phyloP scores from a whole-genome alignment of 2,329 filamentous ascomycete species.

The Zymoseptoria passerinii region DNA sequence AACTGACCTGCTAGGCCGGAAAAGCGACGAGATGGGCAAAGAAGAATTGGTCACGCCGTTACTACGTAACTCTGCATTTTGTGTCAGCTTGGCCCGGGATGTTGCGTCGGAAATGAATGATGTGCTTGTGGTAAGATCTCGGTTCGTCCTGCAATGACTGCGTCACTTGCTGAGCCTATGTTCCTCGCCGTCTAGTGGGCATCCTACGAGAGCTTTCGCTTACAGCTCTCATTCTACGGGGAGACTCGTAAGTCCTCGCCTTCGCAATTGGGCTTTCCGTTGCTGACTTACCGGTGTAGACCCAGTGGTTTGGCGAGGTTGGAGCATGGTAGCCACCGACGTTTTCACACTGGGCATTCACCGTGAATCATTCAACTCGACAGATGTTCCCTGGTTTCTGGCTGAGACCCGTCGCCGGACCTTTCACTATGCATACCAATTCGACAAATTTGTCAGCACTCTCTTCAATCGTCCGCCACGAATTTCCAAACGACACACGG shows the following conservation, averaged over 20 bases:
- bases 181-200: not conserved
- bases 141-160: too few species aligned
- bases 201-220: conserved; percentile 3
- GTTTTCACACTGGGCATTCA: conserved; percentile 46
- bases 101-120: conserved; percentile 9
- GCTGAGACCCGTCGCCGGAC: conserved; percentile 13
- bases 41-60: conserved; percentile 9
- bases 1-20: conserved; percentile 6
- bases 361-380: conserved; percentile 12
- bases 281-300: not conserved
- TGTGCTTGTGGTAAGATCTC: conserved; percentile 3
- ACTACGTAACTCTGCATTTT: conserved; percentile 5
- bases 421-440: conserved; percentile 7
- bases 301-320: conserved; percentile 6
- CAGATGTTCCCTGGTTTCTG: conserved; percentile 14
- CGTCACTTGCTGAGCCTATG: too few species aligned
- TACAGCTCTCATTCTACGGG: conserved; percentile 4
- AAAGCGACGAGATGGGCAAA: conserved; percentile 1
- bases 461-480: conserved; percentile 16
- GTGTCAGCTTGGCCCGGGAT: conserved; percentile 9
- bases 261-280: not conserved
- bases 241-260: not conserved
- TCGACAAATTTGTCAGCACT: conserved; percentile 17
- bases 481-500: conserved; percentile 5
- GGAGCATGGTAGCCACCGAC: conserved; percentile 57